A percentile compares a stretch with the other conserved stretches of the same genome.
These are phyloP conservation scores for Populus euphratica DNA, from an alignment of 345 rosid genomes.

Conservation along the genomic window DNA sequence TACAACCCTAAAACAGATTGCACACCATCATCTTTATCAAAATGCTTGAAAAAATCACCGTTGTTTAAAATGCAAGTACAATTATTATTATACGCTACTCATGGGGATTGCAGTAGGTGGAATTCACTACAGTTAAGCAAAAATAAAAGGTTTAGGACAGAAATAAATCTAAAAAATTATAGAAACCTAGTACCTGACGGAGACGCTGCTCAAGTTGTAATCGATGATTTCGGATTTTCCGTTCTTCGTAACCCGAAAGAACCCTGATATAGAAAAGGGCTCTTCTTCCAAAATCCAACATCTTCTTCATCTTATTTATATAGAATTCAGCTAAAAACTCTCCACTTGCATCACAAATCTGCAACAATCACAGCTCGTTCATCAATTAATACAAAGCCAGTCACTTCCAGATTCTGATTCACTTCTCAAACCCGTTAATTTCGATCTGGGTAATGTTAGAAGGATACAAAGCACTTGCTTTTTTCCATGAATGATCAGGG, in stretches of 20 bases:
- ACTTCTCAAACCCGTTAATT: too few relatives aligned
- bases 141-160: background rate
- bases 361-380: background rate
- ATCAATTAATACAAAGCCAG: background rate
- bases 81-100: too few relatives aligned
- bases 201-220: constrained; percentile 75
- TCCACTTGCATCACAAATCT: background rate
- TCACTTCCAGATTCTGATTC: background rate
- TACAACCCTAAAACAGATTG: background rate
- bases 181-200: constrained; percentile 46
- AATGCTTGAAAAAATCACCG: background rate
- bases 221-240: constrained; percentile 68
- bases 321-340: background rate
- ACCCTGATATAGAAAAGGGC: constrained; percentile 80
- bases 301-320: constrained; percentile 49
- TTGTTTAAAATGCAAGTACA: too few relatives aligned
- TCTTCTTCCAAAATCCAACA: constrained; percentile 77
- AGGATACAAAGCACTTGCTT: too few relatives aligned
- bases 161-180: background rate
- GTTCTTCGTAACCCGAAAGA: constrained; percentile 90
- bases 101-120: too few relatives aligned
- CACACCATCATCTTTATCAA: background rate
- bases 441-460: too few relatives aligned
- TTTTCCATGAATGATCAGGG: too few relatives aligned
- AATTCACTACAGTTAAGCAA: background rate